Evolutionary conservation across 371 early-diverging fungal species (phyloP), one percentile per base, ranked within the genome.

Genomic region (Umbelopsis sp.): DNA sequence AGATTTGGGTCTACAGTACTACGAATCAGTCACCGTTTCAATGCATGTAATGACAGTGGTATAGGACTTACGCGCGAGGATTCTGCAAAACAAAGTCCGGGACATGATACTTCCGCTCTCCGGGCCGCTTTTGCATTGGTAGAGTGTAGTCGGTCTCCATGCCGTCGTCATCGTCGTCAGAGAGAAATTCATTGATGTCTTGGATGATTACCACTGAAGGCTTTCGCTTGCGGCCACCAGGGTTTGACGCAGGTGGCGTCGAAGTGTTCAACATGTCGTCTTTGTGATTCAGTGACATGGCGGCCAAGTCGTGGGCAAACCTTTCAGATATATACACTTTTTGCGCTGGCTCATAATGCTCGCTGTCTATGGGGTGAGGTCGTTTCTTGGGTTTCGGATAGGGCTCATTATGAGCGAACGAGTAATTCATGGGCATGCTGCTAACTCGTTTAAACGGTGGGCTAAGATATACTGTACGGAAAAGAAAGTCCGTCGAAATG

Each of bases 251-350:
- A 16, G 48, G 48, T 57, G 35, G 29, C 2, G 14, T 20, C 50
- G 45, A 6, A 25, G 66, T 50, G 46, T 35, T 18, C 24, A 25
- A 45, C 14, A 29, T 24, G 38, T 51, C 50, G 16, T 50, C 46
- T n/a, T 25, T 51, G 51, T 66, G 66, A 46, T 45, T 22, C 37
- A 72, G 63, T 6, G 73, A 76, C 76, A 76, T 65, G 38, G 72
- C 66, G 7, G 66, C 70, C 57, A 75, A 67, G 14, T 67, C 65
- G 0, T 48, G 52, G 1, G 68, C 68, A 63, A 75, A 69, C 51
- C 67, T 67, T n/a, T 75, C 75, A 9, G 65, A 44, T 63, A 75
- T 72, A 48, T 67, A 71, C 50, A 68, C 68, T 53, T 75, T 75
- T 8, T 70, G 65, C 35, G 29, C 57, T 29, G 57, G 57, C n/a